These are phyloP conservation scores for Microcos paniculata DNA, from an alignment of 345 rosid species.

Conservation along the genomic window DNA sequence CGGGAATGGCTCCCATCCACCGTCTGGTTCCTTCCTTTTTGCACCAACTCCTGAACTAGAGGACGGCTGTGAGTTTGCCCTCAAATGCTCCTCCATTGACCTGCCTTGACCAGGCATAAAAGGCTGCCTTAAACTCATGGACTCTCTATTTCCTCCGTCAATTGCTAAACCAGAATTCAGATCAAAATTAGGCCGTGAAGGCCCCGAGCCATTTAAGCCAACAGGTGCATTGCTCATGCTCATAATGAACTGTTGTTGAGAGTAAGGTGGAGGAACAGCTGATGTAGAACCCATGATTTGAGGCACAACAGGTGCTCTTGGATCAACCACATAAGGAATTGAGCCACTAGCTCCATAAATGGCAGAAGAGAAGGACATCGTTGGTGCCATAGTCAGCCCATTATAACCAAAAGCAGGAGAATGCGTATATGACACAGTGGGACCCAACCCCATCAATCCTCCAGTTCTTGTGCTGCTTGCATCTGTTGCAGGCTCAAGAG, in stretches of 20 bases:
- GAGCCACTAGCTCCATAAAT: conserved; percentile 60
- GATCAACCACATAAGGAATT: conserved; percentile 72
- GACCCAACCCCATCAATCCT: conserved; percentile 53
- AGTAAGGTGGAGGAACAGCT: conserved; percentile 41
- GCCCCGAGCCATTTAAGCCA: conserved; percentile 49
- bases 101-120: conserved; percentile 55
- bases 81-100: conserved; percentile 53
- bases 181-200: conserved; percentile 62
- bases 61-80: conserved; percentile 53
- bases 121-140: conserved; percentile 55
- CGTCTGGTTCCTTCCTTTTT: conserved; percentile 84
- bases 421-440: conserved; percentile 53
- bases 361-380: conserved; percentile 53
- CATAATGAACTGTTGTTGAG: conserved; percentile 68
- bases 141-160: conserved; percentile 62
- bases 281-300: conserved; percentile 58
- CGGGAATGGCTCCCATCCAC: conserved; percentile 61
- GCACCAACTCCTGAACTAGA: conserved; percentile 63
- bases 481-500: conserved; percentile 44
- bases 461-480: conserved; percentile 49
- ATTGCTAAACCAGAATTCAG: conserved; percentile 60
- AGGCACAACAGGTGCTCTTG: conserved; percentile 64
- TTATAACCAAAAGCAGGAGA: conserved; percentile 61
- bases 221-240: conserved; percentile 50
- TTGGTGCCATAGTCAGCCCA: conserved; percentile 48